A percentile compares a stretch with the other conserved stretches of the same genome.
Evolutionary conservation across 2,329 filamentous ascomycete genomes (phyloP).

Genomic region (Elsinoe batatas): DNA sequence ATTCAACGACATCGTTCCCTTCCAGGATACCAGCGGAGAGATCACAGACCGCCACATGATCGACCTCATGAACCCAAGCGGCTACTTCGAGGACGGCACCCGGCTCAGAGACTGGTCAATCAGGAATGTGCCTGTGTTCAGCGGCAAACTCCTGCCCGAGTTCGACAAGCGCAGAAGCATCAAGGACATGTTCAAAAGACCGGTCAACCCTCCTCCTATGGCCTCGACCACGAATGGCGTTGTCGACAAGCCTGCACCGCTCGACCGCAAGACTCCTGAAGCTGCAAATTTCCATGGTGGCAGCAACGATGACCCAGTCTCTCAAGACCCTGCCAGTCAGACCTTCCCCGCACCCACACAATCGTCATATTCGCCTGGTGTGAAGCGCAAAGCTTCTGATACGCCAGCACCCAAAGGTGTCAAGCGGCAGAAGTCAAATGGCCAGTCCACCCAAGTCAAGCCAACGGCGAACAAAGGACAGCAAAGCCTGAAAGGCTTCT

Average conservation of each 20-base stretch:
- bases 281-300: neutral
- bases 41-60: conserved; percentile 41
- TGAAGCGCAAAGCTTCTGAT: conserved; percentile 29
- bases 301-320: neutral
- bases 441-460: conserved; percentile 19
- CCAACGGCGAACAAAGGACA: conserved; percentile 38
- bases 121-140: conserved; percentile 61
- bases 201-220: neutral
- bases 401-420: conserved; percentile 23
- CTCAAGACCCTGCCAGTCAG: neutral
- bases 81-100: conserved; percentile 58
- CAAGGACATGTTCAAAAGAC: conserved; percentile 79
- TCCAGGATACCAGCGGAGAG: conserved; percentile 31
- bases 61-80: conserved; percentile 69
- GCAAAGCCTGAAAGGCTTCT: conserved; percentile 67
- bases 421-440: conserved; percentile 44
- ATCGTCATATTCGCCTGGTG: neutral
- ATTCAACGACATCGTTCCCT: conserved; percentile 52
- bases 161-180: conserved; percentile 79
- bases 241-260: neutral
- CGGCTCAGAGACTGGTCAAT: conserved; percentile 56
- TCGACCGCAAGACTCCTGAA: neutral
- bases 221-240: neutral
- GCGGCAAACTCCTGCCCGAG: conserved; percentile 75
- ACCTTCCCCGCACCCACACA: neutral